These are phyloP conservation scores for Lachnellula subtilissima DNA, from an alignment of 2,329 filamentous ascomycete species.

Conservation along the genomic window DNA sequence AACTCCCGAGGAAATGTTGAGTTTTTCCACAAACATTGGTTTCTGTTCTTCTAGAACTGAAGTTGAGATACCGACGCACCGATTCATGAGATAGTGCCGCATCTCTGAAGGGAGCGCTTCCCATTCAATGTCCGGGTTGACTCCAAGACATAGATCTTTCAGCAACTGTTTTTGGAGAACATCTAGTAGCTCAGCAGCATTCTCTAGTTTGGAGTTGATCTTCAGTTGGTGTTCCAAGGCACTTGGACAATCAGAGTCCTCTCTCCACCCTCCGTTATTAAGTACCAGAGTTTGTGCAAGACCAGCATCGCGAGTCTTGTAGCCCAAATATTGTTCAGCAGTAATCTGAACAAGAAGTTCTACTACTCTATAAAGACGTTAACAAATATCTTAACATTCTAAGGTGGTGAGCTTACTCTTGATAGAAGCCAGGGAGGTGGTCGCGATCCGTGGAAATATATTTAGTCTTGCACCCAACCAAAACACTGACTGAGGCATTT, in stretches of 20 bases:
- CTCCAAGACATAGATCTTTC: conserved; percentile 43
- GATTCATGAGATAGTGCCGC: conserved; percentile 38
- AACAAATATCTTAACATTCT: neutral
- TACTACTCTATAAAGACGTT: conserved; percentile 1
- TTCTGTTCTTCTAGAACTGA: neutral
- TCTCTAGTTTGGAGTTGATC: conserved; percentile 1
- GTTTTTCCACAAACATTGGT: too few species aligned
- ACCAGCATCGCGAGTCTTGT: conserved; percentile 26
- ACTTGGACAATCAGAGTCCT: neutral
- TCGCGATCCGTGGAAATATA: conserved; percentile 2
- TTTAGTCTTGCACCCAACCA: conserved; percentile 16
- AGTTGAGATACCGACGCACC: conserved; percentile 36
- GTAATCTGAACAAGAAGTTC: conserved; percentile 13
- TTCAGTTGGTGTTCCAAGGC: conserved; percentile 9
- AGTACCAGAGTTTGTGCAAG: conserved; percentile 29
- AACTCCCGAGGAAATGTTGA: neutral
- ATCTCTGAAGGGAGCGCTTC: conserved; percentile 42
- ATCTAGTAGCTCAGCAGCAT: neutral
- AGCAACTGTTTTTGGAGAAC: conserved; percentile 35
- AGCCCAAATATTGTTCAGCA: conserved; percentile 14
- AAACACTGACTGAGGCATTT: conserved; percentile 1
- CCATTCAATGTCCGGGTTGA: conserved; percentile 46
- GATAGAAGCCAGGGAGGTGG: conserved; percentile 11
- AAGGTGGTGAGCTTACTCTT: conserved; percentile 5
- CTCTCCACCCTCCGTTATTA: conserved; percentile 33